Percentiles rank a stretch among this genome's conserved stretches.
phyloP scores from a whole-genome alignment of 768 basidiomycete genomes.

The Boletales sp. region DNA sequence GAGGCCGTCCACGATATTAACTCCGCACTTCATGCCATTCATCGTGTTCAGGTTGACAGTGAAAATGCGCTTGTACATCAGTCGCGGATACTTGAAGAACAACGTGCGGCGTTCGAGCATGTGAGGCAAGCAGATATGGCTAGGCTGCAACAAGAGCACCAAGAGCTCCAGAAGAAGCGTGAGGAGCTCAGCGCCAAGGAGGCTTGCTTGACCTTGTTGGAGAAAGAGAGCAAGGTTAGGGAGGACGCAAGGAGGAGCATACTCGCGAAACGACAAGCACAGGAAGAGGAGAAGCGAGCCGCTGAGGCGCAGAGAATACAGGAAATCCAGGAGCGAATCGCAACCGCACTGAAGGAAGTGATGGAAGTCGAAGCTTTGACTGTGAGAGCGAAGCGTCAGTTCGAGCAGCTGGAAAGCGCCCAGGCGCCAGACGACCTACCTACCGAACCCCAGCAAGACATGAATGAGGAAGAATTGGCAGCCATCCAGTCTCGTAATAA shows the following conservation, averaged over 20 bases:
- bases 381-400: slow-evolving; percentile 4
- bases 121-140: slow-evolving; percentile 16
- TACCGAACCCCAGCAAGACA: slow-evolving; percentile 18
- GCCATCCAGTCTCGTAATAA: slow-evolving; percentile 6
- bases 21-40: slow-evolving; percentile 2
- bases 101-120: slow-evolving; percentile 20
- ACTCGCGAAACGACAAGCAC: slow-evolving; percentile 20
- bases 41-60: slow-evolving; percentile 12
- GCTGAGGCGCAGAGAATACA: slow-evolving; percentile 15
- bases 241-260: slow-evolving; percentile 21
- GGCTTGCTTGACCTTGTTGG: slow-evolving; percentile 13
- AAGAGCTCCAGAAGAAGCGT: slow-evolving; percentile 16
- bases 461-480: slow-evolving; percentile 17
- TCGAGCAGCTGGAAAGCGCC: neutral
- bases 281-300: slow-evolving; percentile 22
- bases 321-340: slow-evolving; percentile 18
- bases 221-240: slow-evolving; percentile 22
- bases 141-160: slow-evolving; percentile 14
- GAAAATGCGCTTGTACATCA: slow-evolving; percentile 13
- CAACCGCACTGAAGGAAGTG: slow-evolving; percentile 16
- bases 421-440: slow-evolving; percentile 10
- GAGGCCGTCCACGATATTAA: slow-evolving; percentile 13
- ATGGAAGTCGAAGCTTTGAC: slow-evolving; percentile 8
- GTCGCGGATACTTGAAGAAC: slow-evolving; percentile 12
- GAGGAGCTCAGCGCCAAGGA: slow-evolving; percentile 22